Conservation (phyloP, 495 filamentous ascomycete species). For the Neurospora sp. region DNA sequence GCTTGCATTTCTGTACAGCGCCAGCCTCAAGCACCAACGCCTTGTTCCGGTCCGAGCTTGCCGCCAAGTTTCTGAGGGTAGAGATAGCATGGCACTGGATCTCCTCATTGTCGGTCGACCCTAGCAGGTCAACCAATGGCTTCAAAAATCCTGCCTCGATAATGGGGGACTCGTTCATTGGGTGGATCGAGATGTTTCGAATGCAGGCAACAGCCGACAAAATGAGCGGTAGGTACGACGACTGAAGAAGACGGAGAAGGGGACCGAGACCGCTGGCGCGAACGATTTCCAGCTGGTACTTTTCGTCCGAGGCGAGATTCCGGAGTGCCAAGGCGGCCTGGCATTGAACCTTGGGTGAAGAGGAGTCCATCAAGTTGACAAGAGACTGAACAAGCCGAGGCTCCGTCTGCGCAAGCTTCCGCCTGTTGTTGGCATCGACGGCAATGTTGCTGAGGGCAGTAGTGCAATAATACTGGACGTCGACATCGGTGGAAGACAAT, state of each 20-base stretch:
- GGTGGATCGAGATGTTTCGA: conserved; percentile 97
- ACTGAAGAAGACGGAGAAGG: conserved; percentile 80
- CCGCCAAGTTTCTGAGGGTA: conserved; percentile 88
- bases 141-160: conserved; percentile 95
- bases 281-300: conserved; percentile 97
- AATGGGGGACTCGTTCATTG: conserved; percentile 97
- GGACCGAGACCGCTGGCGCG: conserved; percentile 73
- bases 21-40: conserved; percentile 91
- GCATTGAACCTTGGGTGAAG: conserved; percentile 95
- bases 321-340: conserved; percentile 90
- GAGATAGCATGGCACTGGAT: conserved; percentile 99
- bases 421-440: conserved; percentile 82
- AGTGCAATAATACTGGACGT: conserved; percentile 99
- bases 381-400: conserved; percentile 82
- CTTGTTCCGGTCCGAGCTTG: conserved; percentile 95
- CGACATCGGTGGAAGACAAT: conserved; percentile 81
- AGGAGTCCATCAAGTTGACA: conserved; percentile 93
- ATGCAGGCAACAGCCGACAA: conserved; percentile 97
- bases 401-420: conserved; percentile 81
- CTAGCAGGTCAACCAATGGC: conserved; percentile 85
- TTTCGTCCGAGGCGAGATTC: conserved; percentile 95
- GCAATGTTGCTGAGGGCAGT: conserved; percentile 98
- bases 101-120: conserved; percentile 94
- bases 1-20: conserved; percentile 96
- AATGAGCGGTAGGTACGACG: conserved; percentile 88